Evolutionary conservation across 176 grass and related monocot genomes (phyloP).

Genomic region (Avena atlantica): DNA sequence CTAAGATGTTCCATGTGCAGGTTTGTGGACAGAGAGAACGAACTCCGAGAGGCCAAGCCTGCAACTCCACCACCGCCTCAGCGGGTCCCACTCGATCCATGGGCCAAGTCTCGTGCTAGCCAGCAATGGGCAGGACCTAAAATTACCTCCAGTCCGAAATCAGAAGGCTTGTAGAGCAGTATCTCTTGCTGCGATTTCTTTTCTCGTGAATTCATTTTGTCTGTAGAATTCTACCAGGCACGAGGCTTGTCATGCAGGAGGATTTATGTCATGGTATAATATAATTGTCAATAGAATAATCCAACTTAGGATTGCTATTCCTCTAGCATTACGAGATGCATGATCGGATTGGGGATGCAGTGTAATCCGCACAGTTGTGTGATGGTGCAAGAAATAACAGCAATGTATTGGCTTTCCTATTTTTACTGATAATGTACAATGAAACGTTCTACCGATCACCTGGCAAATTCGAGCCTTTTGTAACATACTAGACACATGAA

Average conservation of each 20-base stretch:
- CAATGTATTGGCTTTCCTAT: neutral
- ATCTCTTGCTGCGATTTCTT: neutral
- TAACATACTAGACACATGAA: too few species aligned
- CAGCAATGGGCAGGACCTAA: slow-evolving; percentile 81
- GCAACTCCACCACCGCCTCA: slow-evolving; percentile 64
- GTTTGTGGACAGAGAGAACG: slow-evolving; percentile 94
- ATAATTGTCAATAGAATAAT: slow-evolving; percentile 58
- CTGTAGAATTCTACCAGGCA: slow-evolving; percentile 8
- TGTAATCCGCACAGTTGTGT: neutral
- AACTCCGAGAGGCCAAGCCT: slow-evolving; percentile 85
- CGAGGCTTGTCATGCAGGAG: neutral
- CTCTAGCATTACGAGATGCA: slow-evolving; percentile 4
- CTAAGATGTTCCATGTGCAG: slow-evolving; percentile 38
- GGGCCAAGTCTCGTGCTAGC: slow-evolving; percentile 69
- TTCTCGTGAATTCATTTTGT: neutral
- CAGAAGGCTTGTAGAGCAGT: slow-evolving; percentile 57
- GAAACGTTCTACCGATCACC: neutral
- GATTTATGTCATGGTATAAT: slow-evolving; percentile 33
- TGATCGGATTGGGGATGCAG: slow-evolving; percentile 8
- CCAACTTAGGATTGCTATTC: neutral
- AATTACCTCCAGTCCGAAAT: slow-evolving; percentile 48
- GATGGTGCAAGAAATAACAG: neutral
- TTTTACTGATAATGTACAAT: neutral
- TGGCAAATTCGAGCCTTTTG: neutral
- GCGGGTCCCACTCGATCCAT: slow-evolving; percentile 75